These are phyloP conservation scores for Fragilaria radians DNA, from an alignment of 108 stramenopile species.

Conservation along the genomic window DNA sequence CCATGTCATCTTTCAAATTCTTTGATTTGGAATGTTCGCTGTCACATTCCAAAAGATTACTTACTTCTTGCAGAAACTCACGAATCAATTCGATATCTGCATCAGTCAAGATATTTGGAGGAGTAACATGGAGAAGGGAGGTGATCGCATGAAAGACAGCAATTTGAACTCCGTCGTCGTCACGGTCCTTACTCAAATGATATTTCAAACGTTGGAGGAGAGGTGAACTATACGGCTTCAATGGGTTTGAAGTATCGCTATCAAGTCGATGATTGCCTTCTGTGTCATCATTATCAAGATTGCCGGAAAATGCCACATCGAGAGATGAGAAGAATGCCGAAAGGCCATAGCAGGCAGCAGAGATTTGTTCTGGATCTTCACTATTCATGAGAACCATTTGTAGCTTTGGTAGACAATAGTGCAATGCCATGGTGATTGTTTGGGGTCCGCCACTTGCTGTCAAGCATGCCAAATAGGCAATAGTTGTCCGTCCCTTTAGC, in stretches of 20 bases:
- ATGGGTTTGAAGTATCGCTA: slow-evolving; percentile 67
- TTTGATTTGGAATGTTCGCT: too few species aligned
- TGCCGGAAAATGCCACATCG: slow-evolving; percentile 35
- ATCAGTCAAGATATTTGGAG: too few species aligned
- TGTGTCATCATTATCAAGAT: not conserved
- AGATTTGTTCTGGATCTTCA: slow-evolving; percentile 35
- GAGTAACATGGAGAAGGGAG: slow-evolving; percentile 33
- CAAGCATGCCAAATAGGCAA: slow-evolving; percentile 73
- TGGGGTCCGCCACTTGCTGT: slow-evolving; percentile 52
- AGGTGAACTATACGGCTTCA: slow-evolving; percentile 29
- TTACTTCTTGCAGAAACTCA: too few species aligned
- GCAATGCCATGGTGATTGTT: slow-evolving; percentile 44
- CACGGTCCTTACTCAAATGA: slow-evolving; percentile 8
- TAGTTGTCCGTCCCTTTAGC: slow-evolving; percentile 41
- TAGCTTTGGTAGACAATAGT: slow-evolving; percentile 30
- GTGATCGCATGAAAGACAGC: slow-evolving; percentile 9
- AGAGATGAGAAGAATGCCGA: slow-evolving; percentile 69
- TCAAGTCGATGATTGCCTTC: slow-evolving; percentile 30
- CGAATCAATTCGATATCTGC: too few species aligned
- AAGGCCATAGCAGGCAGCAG: slow-evolving; percentile 56
- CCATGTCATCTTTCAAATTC: too few species aligned
- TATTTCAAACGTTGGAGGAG: slow-evolving; percentile 24
- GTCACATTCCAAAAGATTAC: too few species aligned
- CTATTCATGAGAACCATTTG: slow-evolving; percentile 2
- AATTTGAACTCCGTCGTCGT: slow-evolving; percentile 7